Base-by-base conservation (phyloP, 164 flowering plant genomes). In the Houttuynia cordata region DNA sequence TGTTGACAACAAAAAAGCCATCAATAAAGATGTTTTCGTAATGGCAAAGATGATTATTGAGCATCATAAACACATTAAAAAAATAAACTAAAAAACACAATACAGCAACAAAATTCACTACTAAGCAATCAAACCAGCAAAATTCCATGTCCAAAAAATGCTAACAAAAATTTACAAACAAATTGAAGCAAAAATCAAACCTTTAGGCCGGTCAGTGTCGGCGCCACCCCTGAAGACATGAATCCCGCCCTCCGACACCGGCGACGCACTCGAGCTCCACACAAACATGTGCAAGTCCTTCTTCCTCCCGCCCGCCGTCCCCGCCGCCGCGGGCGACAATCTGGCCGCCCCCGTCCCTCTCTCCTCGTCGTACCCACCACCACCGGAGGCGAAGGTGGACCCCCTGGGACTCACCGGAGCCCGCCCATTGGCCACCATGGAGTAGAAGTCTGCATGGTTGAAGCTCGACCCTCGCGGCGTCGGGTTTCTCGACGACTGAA, bases 231-330 rank as follows among this genome's bases (percentile, higher is more conserved):
- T 74, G 57, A 83, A 86, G 0, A 84, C 91, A 73, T 81, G 85
- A 64, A 87, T 70, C 17, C 87, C 89, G 0, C 87, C 86, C 64
- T 91, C 97, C 0, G 97, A 91, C n/a, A 86, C 96, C 0, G 97
- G 96, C 0, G 97, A 91, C 23, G 91, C 88, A 51, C 88, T 91
- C 1, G 96, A 86, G 57, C 97, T 88, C 97, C 97, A 91, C n/a
- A 91, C 96, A 74, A 91, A 91, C 97, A 91, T 91, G 56, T 91
- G 97, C 30, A 88, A 78, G 64, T 91, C 98, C 67, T 83, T 91
- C 75, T 69, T 81, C n/a, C 64, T 67, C 34, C 74, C 78, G 0
- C 70, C 51, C 62, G 62, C 85, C 23, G 82, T 74, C 10, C 87
- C 91, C 9, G 81, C 80, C 60, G 41, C 73, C 2, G 81, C 62